Evolutionary conservation across 306 rosid genomes (phyloP).

Genomic region (Vigna trinervia): DNA sequence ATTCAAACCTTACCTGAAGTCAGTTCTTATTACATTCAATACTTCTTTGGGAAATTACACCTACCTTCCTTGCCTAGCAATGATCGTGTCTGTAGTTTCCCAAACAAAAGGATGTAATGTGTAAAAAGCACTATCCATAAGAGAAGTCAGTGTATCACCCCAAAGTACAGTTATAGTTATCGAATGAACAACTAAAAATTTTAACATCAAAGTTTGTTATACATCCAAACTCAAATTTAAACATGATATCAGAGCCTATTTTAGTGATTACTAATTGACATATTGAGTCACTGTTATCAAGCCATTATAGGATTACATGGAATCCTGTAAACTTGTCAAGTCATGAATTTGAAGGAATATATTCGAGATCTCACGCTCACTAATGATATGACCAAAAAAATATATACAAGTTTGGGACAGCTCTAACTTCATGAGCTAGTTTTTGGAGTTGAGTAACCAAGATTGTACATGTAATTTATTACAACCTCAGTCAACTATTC

Average conservation of each 20-base stretch:
- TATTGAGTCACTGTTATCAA: too few relatives aligned
- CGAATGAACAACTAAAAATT: not conserved
- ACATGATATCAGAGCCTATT: too few relatives aligned
- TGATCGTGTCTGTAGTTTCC: not conserved
- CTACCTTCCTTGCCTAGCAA: not conserved
- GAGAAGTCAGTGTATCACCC: not conserved
- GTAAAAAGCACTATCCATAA: not conserved
- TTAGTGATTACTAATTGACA: too few relatives aligned
- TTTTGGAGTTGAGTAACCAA: not conserved
- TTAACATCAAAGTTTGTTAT: not conserved
- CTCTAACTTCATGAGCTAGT: not conserved
- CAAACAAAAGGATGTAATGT: not conserved
- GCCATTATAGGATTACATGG: not conserved
- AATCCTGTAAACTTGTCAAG: not conserved
- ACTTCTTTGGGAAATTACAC: conserved; percentile 9
- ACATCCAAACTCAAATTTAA: too few relatives aligned
- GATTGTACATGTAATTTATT: not conserved
- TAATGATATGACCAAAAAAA: not conserved
- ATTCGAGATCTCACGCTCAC: not conserved
- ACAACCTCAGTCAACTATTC: not conserved
- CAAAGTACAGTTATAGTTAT: not conserved
- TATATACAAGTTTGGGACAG: not conserved
- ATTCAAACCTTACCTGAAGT: not conserved
- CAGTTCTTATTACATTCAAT: not conserved
- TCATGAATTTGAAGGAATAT: not conserved